These are phyloP conservation scores for Rhizophagus sp. DNA, from an alignment of 192 early-diverging fungal genomes.

Conservation along the genomic window DNA sequence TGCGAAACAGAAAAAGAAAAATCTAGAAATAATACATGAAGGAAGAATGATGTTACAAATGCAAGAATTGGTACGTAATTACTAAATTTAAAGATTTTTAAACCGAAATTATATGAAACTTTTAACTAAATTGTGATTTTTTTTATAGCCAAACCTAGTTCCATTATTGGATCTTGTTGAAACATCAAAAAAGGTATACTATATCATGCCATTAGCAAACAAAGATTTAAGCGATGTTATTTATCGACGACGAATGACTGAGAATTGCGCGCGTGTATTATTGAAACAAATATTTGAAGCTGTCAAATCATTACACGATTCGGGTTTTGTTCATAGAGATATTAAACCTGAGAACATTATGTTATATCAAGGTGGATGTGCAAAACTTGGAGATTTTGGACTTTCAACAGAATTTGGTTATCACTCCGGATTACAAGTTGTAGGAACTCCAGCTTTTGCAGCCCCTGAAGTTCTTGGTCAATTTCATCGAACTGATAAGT, in stretches of 20 bases:
- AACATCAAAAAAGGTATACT: constrained; percentile 22
- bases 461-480: constrained; percentile 27
- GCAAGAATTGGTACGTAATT: constrained; percentile 4
- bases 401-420: constrained; percentile 22
- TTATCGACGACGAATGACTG: constrained; percentile 17
- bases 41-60: constrained; percentile 24
- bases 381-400: constrained; percentile 26
- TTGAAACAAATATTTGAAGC: constrained; percentile 26
- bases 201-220: constrained; percentile 23
- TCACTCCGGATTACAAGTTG: constrained; percentile 28
- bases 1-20: constrained; percentile 24
- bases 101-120: too few species aligned
- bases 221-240: constrained; percentile 26
- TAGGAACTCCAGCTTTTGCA: constrained; percentile 28
- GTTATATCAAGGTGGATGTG: constrained; percentile 25
- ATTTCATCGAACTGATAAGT: constrained; percentile 16
- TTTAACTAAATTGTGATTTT: too few species aligned
- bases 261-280: neutral
- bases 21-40: constrained; percentile 23
- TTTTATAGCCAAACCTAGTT: constrained; percentile 1
- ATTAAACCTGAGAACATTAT: constrained; percentile 31
- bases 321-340: constrained; percentile 24
- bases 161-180: constrained; percentile 23
- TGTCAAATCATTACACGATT: constrained; percentile 20
- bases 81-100: too few species aligned